phyloP scores from a whole-genome alignment of 345 rosid species.

The Hibiscus trionum region DNA sequence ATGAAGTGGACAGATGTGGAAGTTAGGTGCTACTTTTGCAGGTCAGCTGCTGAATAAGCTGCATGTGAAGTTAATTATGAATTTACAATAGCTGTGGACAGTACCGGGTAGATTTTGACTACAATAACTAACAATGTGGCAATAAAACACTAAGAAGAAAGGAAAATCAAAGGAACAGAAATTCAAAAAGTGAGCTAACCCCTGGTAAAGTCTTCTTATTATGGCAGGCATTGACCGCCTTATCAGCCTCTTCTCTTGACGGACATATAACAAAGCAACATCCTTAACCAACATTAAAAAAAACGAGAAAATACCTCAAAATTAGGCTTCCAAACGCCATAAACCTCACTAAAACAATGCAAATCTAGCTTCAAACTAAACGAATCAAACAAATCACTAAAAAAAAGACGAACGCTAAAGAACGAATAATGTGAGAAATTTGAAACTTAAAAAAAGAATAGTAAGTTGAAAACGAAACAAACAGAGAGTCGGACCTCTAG shows the following conservation, averaged over 20 bases:
- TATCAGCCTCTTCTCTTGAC: constrained; percentile 94
- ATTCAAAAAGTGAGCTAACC: constrained; percentile 37
- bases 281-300: constrained; percentile 29
- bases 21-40: neutral
- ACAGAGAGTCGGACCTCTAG: constrained; percentile 50
- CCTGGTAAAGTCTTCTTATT: constrained; percentile 93
- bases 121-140: constrained; percentile 14
- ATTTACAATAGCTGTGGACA: neutral
- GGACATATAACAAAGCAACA: constrained; percentile 96
- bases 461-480: neutral
- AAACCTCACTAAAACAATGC: neutral
- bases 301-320: constrained; percentile 1
- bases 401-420: neutral
- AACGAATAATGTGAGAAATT: constrained; percentile 9
- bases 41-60: neutral
- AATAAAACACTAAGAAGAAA: neutral
- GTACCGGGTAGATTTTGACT: neutral
- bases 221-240: constrained; percentile 87
- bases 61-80: neutral
- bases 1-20: neutral
- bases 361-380: constrained; percentile 24
- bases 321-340: constrained; percentile 48
- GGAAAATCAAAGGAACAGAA: constrained; percentile 8
- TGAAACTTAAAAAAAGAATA: neutral
- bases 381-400: constrained; percentile 28